A percentile compares a stretch with the other conserved stretches of the same genome.
Evolutionary conservation across 2,329 filamentous ascomycete species (phyloP).

Genomic region (Nemania bipapillata): DNA sequence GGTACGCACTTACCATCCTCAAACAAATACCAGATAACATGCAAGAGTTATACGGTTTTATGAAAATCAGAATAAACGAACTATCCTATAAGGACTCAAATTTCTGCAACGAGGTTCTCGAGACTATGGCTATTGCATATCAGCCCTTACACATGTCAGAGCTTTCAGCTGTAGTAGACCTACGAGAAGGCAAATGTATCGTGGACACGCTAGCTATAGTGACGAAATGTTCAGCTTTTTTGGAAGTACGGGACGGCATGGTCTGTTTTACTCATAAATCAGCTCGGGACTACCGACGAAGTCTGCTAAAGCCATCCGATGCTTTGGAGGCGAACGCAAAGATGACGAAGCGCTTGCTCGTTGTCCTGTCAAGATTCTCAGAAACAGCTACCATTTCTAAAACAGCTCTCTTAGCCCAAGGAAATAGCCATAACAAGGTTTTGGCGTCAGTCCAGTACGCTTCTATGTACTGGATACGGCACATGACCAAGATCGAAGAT

Average conservation of each 20-base stretch:
- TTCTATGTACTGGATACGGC: not conserved
- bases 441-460: not conserved
- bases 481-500: not conserved
- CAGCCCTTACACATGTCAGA: not conserved
- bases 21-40: not conserved
- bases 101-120: not conserved
- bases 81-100: not conserved
- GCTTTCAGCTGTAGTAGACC: not conserved
- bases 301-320: not conserved
- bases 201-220: not conserved
- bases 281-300: not conserved
- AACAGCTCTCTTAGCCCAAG: not conserved
- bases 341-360: not conserved
- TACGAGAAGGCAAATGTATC: not conserved
- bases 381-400: not conserved
- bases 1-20: not conserved
- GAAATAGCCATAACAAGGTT: not conserved
- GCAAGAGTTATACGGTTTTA: not conserved
- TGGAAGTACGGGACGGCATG: not conserved
- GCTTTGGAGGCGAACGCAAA: not conserved
- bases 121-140: not conserved
- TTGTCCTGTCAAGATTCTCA: not conserved
- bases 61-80: not conserved
- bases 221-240: not conserved
- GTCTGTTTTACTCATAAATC: not conserved